Base-by-base conservation (phyloP, 2,329 filamentous ascomycete species). In the Xylariaceae sp. region DNA sequence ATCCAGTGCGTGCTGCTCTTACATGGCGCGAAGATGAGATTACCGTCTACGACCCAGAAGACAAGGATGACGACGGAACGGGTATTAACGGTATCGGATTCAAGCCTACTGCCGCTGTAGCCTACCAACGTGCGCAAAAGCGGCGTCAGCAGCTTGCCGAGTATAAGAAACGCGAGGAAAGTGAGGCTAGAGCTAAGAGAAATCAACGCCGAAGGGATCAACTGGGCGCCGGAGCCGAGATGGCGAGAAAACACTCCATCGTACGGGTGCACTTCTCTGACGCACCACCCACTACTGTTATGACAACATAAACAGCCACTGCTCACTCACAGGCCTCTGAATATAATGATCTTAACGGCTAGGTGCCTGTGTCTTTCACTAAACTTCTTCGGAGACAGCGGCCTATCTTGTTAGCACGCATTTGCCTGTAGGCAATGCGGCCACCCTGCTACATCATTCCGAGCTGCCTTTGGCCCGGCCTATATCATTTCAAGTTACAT, bases 1-100 rank as follows among this genome's bases (percentile, higher is more conserved):
- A 86, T 52, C 82, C 83, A 0, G 68, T 86, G 8, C 78, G 84
- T 31, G 84, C 85, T 6, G 79, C 84, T 2, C 75, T 88, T 49
- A 88, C 86, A 1, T 89, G 86, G 86, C 85, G 85, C 65, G 84
- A 87, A 62, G 82, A 88, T 63, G 86, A 88, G 67, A 88, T 89
- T 58, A 88, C 86, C 1, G 78, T 87, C 24, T 86, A 88, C 69
- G 82, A 87, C 63, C 83, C 85, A 0, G 77, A 85, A 36, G 86
- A 88, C 67, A 79, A 82, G 60, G 86, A 89, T 61, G 86, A 89
- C 65, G 86, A 89, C 66, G 86, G 86, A 47, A 83, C 82, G 3
- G 86, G 86, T 19, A 84, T 89, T 66, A 88, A 89, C 68, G 86
- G 86, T 4, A 84, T 89, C 58, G 86, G 86, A 0, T 89, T 88